These are phyloP conservation scores for Aspergillus cejpii DNA, from an alignment of 2,329 filamentous ascomycete species.

Conservation along the genomic window DNA sequence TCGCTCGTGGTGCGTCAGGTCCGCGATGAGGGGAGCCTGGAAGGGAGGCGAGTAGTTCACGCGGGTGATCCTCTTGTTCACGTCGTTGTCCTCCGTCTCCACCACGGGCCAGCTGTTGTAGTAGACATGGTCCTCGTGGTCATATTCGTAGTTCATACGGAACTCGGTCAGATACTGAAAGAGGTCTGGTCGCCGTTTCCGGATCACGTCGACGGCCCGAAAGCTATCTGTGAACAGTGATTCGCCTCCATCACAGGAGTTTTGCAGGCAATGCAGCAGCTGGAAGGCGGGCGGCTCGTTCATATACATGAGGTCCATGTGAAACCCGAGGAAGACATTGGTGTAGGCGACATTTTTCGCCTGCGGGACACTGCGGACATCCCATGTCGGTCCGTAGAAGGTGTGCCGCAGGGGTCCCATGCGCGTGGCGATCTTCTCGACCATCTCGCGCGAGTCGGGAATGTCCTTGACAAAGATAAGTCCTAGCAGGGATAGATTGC, in stretches of 20 bases:
- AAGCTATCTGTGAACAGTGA: constrained; percentile 79
- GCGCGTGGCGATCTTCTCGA: constrained; percentile 61
- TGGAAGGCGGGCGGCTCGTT: constrained; percentile 72
- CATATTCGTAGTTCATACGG: constrained; percentile 60
- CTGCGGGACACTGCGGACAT: constrained; percentile 72
- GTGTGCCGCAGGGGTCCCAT: constrained; percentile 77
- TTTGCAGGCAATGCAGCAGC: constrained; percentile 80
- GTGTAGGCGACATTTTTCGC: constrained; percentile 94
- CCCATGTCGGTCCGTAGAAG: constrained; percentile 87
- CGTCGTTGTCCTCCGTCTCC: constrained; percentile 21
- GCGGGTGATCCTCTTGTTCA: constrained; percentile 29
- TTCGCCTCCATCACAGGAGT: constrained; percentile 70
- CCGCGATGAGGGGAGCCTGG: constrained; percentile 51
- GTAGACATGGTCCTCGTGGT: constrained; percentile 59
- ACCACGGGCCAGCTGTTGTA: constrained; percentile 53
- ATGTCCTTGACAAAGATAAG: constrained; percentile 71
- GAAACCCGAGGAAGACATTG: constrained; percentile 69
- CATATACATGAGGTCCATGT: constrained; percentile 92
- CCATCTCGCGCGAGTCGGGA: constrained; percentile 59
- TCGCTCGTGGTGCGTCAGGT: background rate
- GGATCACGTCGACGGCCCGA: constrained; percentile 45
- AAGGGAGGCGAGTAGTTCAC: constrained; percentile 76
- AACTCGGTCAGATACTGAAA: constrained; percentile 39
- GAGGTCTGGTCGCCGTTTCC: background rate
- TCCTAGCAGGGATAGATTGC: constrained; percentile 59